Base-by-base conservation (phyloP, 2,329 filamentous ascomycete genomes). In the Tolypocladium endophyticum region DNA sequence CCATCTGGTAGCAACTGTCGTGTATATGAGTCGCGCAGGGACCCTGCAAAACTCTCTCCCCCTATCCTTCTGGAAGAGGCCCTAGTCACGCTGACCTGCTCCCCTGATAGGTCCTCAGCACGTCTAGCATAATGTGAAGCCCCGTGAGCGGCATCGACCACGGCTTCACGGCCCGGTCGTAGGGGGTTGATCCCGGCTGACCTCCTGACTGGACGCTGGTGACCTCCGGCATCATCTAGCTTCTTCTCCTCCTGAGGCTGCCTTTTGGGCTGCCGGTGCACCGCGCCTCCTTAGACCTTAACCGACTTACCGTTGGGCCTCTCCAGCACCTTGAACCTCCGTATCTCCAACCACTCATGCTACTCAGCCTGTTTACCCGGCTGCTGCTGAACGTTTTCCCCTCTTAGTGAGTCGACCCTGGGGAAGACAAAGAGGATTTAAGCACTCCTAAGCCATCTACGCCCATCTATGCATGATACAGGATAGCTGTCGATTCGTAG, bases 71-170 rank as follows among this genome's bases (percentile, higher is more conserved):
- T 4, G 20, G 28, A 18, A 2, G 3, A 23, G 50, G 2, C n/a
- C 2, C 23, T 53, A 30, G 30, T 35, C 50, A 8, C 4, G 18
- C 20, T 4, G 18, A 11, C 30, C 20, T 33, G 16, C 25, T 11
- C 50, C 18, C 60, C 47, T 61, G 58, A 0, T 55, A 11, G 14
- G 25, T 47, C 16, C 68, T 62, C 23, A 63, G 36, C 33, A 54
- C 62, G 59, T 70, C 68, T 12, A 50, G 60, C 9, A 62, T 56
- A 16, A 70, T 63, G 6, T 68, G 56, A 11, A 70, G 56, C 60
- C 69, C 67, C 66, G 64, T 66, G 18, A 61, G 30, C 7, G 61
- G 61, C 57, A 65, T 38, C 1, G 35, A 45, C 33, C 62, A 61
- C 47, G 70, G 43, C 52, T 62, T 47, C n/a, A 43, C 6, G 39